Evolutionary conservation across 441 rosid genomes (phyloP).

Genomic region (Macaranga tanarius): DNA sequence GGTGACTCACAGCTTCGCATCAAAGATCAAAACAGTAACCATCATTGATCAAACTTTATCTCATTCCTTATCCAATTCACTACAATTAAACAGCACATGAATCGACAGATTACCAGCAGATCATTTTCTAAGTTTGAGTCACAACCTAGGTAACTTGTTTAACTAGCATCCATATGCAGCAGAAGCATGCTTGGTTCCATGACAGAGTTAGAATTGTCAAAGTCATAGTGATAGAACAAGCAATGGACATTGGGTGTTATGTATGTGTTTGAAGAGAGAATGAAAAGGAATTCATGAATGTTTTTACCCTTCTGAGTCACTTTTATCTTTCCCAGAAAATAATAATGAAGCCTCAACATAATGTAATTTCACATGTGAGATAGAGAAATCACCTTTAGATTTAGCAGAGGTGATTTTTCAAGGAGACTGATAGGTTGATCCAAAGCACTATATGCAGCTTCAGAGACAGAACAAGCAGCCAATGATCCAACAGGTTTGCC

Average conservation of each 20-base stretch:
- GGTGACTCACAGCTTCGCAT: neutral
- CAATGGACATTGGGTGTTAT: neutral
- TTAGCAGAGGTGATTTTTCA: constrained; percentile 87
- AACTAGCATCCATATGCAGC: neutral
- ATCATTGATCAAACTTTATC: neutral
- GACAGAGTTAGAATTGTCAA: neutral
- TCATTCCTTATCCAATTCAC: neutral
- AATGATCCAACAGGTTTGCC: constrained; percentile 84
- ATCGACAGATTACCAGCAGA: neutral
- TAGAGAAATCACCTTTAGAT: constrained; percentile 73
- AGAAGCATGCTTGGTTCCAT: neutral
- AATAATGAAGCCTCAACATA: neutral
- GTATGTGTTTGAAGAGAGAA: neutral
- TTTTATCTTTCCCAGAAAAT: constrained; percentile 2
- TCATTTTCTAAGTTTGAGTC: neutral
- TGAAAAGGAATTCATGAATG: neutral
- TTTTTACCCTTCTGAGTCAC: neutral
- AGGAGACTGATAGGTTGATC: constrained; percentile 95
- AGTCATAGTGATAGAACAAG: neutral
- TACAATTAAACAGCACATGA: too few species aligned
- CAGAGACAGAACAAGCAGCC: constrained; percentile 87
- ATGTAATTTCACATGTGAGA: neutral
- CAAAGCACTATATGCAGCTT: constrained; percentile 96
- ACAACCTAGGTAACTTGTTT: neutral
- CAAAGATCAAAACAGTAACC: neutral